Base-by-base conservation (phyloP, 2,329 filamentous ascomycete genomes). In the Arthrinium puccinioides region DNA sequence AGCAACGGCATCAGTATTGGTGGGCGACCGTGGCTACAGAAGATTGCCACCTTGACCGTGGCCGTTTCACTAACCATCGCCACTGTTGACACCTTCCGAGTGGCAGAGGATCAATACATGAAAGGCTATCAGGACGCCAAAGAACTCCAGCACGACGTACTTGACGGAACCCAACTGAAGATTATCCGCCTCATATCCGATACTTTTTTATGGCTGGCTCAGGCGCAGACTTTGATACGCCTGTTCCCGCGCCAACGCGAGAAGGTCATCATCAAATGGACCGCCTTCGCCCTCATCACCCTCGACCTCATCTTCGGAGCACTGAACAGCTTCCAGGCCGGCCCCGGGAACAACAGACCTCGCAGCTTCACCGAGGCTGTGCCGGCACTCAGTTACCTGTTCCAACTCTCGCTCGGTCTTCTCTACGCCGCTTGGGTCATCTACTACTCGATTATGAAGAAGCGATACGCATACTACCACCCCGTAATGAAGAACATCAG, bases 221-320 rank as follows among this genome's bases (percentile, higher is more conserved):
- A 98, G 62, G 90, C 94, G 1, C 92, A 98, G 64, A 98, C 92
- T 0, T 65, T 98, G 40, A 97, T 97, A 50, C 84, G 92, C 37
- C 71, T 98, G 2, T 98, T 98, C 50, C 92, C 92, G 7, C 86
- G 92, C 23, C 90, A 97, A 55, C 86, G 94, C 54, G 92, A 98
- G 63, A 97, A 97, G 64, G 82, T 97, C 36, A 86, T 97, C 48
- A 98, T 98, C 64, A 97, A 97, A 65, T 98, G 90, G 90, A 87
- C 90, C 13, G 92, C 90, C 2, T 96, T 97, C 56, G 88, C 84
- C 4, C 75, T 98, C 40, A 96, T 98, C 53, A 77, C 87, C 1
- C 73, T 96, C 42, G 90, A 97, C 56, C 82, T 90, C 29, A 79
- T 89, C 9, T 98, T 98, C 60, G 89, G 84, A 53, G 87, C 84